Evolutionary conservation across 169 alveolate species (phyloP).

Genomic region (Cyclospora cayetanensis): DNA sequence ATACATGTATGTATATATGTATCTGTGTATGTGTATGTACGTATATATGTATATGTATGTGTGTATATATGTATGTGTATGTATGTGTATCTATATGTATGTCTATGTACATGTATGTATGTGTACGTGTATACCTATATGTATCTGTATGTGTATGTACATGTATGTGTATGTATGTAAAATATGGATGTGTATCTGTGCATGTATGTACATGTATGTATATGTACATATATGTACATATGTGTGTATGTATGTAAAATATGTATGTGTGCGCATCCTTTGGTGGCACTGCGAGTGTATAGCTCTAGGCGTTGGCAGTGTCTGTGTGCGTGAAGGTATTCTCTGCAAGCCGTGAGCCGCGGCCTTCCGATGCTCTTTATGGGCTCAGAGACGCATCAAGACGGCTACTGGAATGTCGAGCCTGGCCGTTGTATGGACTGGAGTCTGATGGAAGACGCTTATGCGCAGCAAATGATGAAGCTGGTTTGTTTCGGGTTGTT

Average conservation of each 20-base stretch:
- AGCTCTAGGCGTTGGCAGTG: background rate
- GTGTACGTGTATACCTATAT: too few relatives aligned
- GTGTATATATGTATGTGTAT: background rate
- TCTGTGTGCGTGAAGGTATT: slow-evolving; percentile 58
- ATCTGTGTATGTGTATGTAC: background rate
- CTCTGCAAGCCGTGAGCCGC: slow-evolving; percentile 68
- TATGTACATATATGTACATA: background rate
- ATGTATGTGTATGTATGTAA: background rate
- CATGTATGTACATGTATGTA: background rate
- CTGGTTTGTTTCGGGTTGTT: slow-evolving; percentile 59
- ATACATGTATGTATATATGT: too few relatives aligned
- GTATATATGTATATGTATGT: background rate
- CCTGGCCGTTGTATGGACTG: slow-evolving; percentile 58
- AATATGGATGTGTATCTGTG: background rate
- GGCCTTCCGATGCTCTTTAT: slow-evolving; percentile 78
- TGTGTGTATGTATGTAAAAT: background rate
- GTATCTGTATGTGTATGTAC: background rate
- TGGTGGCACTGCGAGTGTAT: background rate
- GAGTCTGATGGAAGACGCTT: slow-evolving; percentile 71
- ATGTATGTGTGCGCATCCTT: background rate
- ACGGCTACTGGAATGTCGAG: slow-evolving; percentile 76
- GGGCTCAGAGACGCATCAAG: slow-evolving; percentile 78
- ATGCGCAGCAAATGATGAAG: slow-evolving; percentile 69
- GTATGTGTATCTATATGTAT: too few relatives aligned
- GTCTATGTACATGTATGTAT: too few relatives aligned